Conservation (phyloP, 768 basidiomycete genomes). For the Austroboletus eburneus region DNA sequence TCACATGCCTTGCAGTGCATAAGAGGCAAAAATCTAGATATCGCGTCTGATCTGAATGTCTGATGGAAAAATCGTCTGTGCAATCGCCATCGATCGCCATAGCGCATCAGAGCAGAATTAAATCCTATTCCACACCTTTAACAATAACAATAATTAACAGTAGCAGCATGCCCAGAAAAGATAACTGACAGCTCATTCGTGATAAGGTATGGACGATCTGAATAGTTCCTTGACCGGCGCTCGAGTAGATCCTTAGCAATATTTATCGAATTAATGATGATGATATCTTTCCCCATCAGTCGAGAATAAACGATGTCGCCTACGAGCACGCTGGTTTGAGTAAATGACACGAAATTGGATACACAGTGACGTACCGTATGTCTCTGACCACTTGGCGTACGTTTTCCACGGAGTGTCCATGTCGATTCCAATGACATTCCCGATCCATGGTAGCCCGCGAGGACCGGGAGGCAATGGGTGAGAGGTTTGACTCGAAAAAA, state of each 20-base stretch:
- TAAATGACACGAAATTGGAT: too few relatives aligned
- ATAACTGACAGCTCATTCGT: not conserved
- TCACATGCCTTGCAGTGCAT: not conserved
- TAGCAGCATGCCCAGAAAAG: not conserved
- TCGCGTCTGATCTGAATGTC: not conserved
- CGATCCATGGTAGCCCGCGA: not conserved
- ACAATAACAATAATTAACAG: not conserved
- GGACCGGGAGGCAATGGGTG: not conserved
- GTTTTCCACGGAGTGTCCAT: not conserved
- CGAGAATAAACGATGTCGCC: constrained; percentile 6
- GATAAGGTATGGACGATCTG: not conserved
- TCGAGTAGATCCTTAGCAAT: not conserved
- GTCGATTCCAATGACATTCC: not conserved
- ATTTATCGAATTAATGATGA: constrained; percentile 5
- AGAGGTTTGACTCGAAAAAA: not conserved
- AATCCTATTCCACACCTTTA: not conserved
- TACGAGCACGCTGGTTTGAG: not conserved
- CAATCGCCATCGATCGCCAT: not conserved
- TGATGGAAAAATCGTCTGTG: not conserved
- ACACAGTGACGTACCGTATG: constrained; percentile 3
- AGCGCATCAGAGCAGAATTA: not conserved
- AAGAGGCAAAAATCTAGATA: not conserved
- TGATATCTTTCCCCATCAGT: constrained; percentile 3
- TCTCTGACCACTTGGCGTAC: constrained; percentile 1
- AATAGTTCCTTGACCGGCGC: not conserved